Conservation (phyloP, 2,329 filamentous ascomycete genomes). For the Exserohilum turcica region DNA sequence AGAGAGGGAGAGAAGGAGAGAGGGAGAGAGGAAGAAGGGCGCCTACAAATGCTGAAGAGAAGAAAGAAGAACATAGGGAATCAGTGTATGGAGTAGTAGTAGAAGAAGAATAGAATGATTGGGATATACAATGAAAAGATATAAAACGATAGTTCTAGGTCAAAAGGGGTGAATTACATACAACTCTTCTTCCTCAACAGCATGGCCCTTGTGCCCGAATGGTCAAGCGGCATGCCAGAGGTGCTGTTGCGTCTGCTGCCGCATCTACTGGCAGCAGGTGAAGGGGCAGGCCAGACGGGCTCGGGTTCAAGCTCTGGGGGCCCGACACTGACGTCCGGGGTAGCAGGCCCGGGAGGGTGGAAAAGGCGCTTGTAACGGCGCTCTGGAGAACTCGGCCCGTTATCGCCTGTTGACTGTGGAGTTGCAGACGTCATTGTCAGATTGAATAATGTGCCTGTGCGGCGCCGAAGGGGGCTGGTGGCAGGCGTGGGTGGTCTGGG, state of each 20-base stretch:
- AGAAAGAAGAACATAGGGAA: not conserved
- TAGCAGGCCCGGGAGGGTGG: conserved; percentile 35
- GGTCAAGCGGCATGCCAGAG: conserved; percentile 28
- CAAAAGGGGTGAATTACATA: not conserved
- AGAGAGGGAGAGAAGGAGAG: too few species aligned
- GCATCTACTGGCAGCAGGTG: conserved; percentile 12
- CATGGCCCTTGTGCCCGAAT: conserved; percentile 42
- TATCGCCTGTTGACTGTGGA: not conserved
- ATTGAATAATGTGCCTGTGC: conserved; percentile 27
- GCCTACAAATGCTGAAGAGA: not conserved
- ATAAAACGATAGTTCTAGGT: not conserved
- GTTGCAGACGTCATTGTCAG: conserved; percentile 34
- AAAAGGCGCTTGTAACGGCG: conserved; percentile 51
- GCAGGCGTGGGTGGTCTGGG: conserved; percentile 13
- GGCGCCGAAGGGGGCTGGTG: conserved; percentile 14
- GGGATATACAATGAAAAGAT: conserved; percentile 4
- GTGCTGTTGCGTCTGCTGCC: conserved; percentile 27
- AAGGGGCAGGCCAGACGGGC: not conserved
- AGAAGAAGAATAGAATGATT: not conserved
- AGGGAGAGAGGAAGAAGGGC: too few species aligned
- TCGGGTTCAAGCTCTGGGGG: conserved; percentile 3
- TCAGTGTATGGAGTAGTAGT: not conserved
- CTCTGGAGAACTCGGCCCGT: conserved; percentile 46
- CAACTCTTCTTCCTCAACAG: conserved; percentile 32
- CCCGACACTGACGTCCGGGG: conserved; percentile 21